phyloP scores from a whole-genome alignment of 768 basidiomycete species.

The Naematelia aurantialba region DNA sequence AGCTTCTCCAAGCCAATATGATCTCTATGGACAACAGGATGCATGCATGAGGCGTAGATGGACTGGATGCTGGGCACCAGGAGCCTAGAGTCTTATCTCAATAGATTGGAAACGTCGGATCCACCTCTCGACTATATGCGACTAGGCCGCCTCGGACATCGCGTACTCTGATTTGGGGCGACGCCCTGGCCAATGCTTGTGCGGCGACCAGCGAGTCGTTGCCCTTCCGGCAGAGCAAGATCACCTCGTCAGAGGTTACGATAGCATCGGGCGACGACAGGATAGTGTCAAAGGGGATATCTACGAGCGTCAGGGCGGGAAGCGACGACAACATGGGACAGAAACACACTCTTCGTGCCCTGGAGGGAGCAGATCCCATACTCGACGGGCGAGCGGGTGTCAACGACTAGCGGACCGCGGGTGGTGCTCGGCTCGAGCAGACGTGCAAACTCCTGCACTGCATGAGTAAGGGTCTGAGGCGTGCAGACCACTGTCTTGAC shows the following conservation, averaged over 20 bases:
- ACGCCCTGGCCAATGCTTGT: slow-evolving; percentile 50
- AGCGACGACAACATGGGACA: background rate
- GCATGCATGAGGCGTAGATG: slow-evolving; percentile 3
- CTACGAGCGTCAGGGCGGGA: slow-evolving; percentile 52
- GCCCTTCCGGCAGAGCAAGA: slow-evolving; percentile 78
- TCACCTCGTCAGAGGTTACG: slow-evolving; percentile 49
- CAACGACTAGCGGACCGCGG: slow-evolving; percentile 56
- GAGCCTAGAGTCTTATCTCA: slow-evolving; percentile 2
- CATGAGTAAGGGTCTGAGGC: background rate
- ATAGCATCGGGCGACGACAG: slow-evolving; percentile 57
- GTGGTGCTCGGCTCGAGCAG: slow-evolving; percentile 29
- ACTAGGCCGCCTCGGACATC: slow-evolving; percentile 75
- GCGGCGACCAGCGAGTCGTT: slow-evolving; percentile 92
- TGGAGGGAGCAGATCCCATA: slow-evolving; percentile 82
- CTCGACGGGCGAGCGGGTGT: slow-evolving; percentile 74
- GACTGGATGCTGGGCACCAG: background rate
- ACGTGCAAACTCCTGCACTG: slow-evolving; percentile 56
- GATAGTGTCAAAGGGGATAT: slow-evolving; percentile 67
- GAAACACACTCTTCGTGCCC: slow-evolving; percentile 63
- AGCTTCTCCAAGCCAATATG: slow-evolving; percentile 32
- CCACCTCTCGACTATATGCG: slow-evolving; percentile 73
- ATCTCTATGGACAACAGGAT: slow-evolving; percentile 3
- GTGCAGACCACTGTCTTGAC: slow-evolving; percentile 53
- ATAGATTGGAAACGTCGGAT: slow-evolving; percentile 75
- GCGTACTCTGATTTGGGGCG: slow-evolving; percentile 29